A percentile compares a stretch with the other conserved stretches of the same genome.
Evolutionary conservation across 129 eudicot species (phyloP).

Genomic region (Heracleum sosnowskyi): DNA sequence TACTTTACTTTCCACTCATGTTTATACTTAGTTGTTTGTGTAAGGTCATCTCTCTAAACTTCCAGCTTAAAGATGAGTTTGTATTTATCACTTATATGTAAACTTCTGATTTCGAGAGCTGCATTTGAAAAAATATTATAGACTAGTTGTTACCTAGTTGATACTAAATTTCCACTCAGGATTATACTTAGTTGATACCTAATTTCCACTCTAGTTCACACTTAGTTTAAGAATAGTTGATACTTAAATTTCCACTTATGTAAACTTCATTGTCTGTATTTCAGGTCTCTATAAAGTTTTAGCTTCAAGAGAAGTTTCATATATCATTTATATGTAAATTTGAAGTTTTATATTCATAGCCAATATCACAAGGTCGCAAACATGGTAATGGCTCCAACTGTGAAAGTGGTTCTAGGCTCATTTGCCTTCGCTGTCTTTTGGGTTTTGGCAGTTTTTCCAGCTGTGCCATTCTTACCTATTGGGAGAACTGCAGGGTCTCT

Average conservation of each 20-base stretch:
- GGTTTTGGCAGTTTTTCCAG: conserved; percentile 88
- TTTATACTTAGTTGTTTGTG: conserved; percentile 1
- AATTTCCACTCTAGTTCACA: background rate
- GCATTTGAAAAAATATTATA: background rate
- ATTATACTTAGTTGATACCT: background rate
- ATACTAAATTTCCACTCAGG: background rate
- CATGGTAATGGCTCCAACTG: conserved; percentile 79
- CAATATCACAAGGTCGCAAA: conserved; percentile 2
- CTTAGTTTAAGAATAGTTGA: conserved; percentile 1
- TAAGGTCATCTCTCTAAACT: conserved; percentile 14
- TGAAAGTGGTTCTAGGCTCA: conserved; percentile 74
- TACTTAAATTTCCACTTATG: background rate
- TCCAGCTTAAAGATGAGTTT: background rate
- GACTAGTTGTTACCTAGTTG: background rate
- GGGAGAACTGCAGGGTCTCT: conserved; percentile 94
- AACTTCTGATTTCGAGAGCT: background rate
- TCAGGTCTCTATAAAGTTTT: conserved; percentile 16
- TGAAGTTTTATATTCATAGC: conserved; percentile 8
- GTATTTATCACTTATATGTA: background rate
- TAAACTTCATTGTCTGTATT: conserved; percentile 1
- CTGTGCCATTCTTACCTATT: conserved; percentile 79
- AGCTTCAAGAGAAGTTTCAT: conserved; percentile 4
- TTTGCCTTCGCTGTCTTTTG: conserved; percentile 75
- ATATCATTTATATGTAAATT: background rate
- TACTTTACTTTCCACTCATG: background rate